These are phyloP conservation scores for Saksenaea oblongispora DNA, from an alignment of 371 early-diverging fungal species.

Conservation along the genomic window DNA sequence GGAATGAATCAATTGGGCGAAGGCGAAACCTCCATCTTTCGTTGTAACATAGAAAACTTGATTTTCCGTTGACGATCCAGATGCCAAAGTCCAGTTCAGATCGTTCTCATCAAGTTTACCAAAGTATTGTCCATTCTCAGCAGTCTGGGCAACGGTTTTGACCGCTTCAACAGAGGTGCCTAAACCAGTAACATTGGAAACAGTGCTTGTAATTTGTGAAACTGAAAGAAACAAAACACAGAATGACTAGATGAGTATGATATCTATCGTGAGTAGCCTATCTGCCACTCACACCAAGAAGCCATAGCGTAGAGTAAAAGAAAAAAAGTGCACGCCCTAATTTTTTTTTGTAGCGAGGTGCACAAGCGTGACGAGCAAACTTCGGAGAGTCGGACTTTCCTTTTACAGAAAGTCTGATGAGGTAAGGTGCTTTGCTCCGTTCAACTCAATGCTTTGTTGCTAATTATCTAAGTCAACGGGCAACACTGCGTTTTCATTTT, in stretches of 20 bases:
- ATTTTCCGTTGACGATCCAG: conserved; percentile 84
- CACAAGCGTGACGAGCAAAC: too few species aligned
- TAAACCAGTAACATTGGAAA: conserved; percentile 46
- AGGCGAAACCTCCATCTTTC: conserved; percentile 73
- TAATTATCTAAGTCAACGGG: too few species aligned
- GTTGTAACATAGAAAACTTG: conserved; percentile 86
- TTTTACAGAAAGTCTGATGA: too few species aligned
- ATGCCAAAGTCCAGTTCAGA: conserved; percentile 71
- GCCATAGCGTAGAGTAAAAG: conserved; percentile 21
- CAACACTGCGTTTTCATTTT: too few species aligned
- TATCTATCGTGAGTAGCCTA: neutral
- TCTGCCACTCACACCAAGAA: conserved; percentile 33
- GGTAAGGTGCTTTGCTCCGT: too few species aligned
- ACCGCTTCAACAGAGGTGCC: conserved; percentile 34
- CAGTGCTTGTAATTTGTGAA: conserved; percentile 51
- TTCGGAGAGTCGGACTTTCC: too few species aligned
- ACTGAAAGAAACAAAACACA: conserved; percentile 21
- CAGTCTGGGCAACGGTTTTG: conserved; percentile 58
- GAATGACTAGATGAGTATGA: neutral
- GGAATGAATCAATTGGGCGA: conserved; percentile 87
- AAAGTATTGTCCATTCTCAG: conserved; percentile 57
- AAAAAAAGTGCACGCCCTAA: neutral
- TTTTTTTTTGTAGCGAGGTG: neutral
- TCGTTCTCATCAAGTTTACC: conserved; percentile 62
- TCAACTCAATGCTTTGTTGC: too few species aligned